Conservation (phyloP, 208 protist genomes). For the Wallacemonas rigidus region DNA sequence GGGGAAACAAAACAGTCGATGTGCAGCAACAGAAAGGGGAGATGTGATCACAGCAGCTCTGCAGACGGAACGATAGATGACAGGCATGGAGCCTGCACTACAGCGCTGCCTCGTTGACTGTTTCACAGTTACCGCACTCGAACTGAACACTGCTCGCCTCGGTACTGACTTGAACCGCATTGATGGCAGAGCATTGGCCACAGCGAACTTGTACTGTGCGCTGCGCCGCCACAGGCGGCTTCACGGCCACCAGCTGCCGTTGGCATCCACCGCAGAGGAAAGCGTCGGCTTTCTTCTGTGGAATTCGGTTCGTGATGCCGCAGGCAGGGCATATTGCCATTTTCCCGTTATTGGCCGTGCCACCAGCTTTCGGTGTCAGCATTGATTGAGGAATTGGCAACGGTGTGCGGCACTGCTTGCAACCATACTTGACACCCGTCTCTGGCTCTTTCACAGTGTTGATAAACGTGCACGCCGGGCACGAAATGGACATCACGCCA, state of each 20-base stretch:
- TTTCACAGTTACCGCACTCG: slow-evolving; percentile 73
- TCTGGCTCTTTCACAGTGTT: slow-evolving; percentile 47
- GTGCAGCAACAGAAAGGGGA: too few relatives aligned
- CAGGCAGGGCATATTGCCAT: slow-evolving; percentile 58
- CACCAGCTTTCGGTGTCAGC: slow-evolving; percentile 7
- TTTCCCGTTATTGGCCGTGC: neutral
- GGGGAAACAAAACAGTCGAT: too few relatives aligned
- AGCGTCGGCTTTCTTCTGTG: slow-evolving; percentile 50
- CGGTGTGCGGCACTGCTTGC: slow-evolving; percentile 50
- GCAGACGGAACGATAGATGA: too few relatives aligned
- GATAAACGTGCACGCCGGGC: slow-evolving; percentile 65
- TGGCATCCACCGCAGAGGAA: slow-evolving; percentile 72
- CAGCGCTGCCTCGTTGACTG: slow-evolving; percentile 61
- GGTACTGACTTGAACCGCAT: slow-evolving; percentile 48
- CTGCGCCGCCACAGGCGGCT: neutral
- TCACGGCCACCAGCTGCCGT: slow-evolving; percentile 32
- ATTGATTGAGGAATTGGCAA: slow-evolving; percentile 25
- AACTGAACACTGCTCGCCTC: slow-evolving; percentile 59
- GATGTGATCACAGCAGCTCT: too few relatives aligned
- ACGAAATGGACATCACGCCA: slow-evolving; percentile 30
- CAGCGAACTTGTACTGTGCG: slow-evolving; percentile 72
- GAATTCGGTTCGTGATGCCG: slow-evolving; percentile 57
- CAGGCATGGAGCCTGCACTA: neutral
- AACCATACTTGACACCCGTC: slow-evolving; percentile 42
- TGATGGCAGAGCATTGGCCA: slow-evolving; percentile 56